phyloP scores from a whole-genome alignment of 371 early-diverging fungal genomes.

The Mortierella sp. region DNA sequence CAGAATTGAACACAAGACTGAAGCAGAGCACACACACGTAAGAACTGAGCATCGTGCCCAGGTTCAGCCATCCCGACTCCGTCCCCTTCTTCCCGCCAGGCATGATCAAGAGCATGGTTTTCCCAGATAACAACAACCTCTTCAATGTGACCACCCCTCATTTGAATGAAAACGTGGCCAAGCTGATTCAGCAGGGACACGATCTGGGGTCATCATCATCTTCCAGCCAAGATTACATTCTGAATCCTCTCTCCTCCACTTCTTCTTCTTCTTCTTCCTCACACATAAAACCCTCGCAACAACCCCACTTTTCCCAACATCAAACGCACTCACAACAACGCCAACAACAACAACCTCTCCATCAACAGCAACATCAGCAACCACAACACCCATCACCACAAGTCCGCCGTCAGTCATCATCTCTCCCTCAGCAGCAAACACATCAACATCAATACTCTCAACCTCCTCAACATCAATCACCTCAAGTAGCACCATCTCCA shows the following conservation, averaged over 20 bases:
- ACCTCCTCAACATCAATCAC: slow-evolving; percentile 1
- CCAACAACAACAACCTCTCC: slow-evolving; percentile 6
- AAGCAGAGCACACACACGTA: slow-evolving; percentile 5
- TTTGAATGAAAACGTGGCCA: slow-evolving; percentile 36
- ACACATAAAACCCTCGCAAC: slow-evolving; percentile 15
- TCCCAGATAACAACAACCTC: slow-evolving; percentile 33
- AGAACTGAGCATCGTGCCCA: not conserved
- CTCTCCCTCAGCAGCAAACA: not conserved
- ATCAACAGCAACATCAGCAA: slow-evolving; percentile 13
- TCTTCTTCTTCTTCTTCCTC: slow-evolving; percentile 23
- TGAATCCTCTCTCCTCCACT: slow-evolving; percentile 14
- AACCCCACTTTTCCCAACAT: slow-evolving; percentile 5
- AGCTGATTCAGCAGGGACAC: slow-evolving; percentile 22
- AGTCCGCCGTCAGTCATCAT: slow-evolving; percentile 4
- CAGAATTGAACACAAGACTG: slow-evolving; percentile 28
- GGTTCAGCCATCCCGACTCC: not conserved
- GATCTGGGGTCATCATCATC: slow-evolving; percentile 27
- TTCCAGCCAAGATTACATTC: slow-evolving; percentile 23
- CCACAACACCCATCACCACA: slow-evolving; percentile 15
- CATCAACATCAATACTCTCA: slow-evolving; percentile 4
- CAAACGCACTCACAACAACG: not conserved
- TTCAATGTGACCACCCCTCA: slow-evolving; percentile 28
- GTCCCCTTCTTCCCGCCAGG: slow-evolving; percentile 7
- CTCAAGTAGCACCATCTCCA: slow-evolving; percentile 16
- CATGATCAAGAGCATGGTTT: slow-evolving; percentile 45